These are phyloP conservation scores for Penicillium sp. DNA, from an alignment of 2,329 filamentous ascomycete genomes.

Conservation along the genomic window DNA sequence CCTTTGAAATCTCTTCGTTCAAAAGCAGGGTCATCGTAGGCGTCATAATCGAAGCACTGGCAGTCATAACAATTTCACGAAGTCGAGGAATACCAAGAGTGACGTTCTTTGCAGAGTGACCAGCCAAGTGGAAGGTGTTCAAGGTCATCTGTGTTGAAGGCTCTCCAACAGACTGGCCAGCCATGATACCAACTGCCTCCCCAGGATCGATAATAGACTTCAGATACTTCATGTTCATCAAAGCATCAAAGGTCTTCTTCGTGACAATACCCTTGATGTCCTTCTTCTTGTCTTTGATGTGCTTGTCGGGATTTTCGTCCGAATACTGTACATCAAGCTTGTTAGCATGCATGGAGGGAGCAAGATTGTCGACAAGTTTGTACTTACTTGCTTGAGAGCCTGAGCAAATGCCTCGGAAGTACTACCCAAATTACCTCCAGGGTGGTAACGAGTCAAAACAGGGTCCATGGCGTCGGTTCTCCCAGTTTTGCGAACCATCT, in stretches of 20 bases:
- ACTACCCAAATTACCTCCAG: conserved; percentile 71
- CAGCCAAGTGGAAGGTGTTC: conserved; percentile 99
- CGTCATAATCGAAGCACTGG: conserved; percentile 79
- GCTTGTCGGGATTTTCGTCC: conserved; percentile 63
- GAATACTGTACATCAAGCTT: conserved; percentile 53
- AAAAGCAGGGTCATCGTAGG: conserved; percentile 69
- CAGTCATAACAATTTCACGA: conserved; percentile 97
- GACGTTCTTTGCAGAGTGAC: conserved; percentile 97
- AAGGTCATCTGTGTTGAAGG: conserved; percentile 98
- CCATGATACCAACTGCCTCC: conserved; percentile 93
- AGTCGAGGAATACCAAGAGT: conserved; percentile 96
- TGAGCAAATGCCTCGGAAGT: conserved; percentile 82
- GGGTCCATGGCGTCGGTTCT: conserved; percentile 67
- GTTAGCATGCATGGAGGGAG: conserved; percentile 13
- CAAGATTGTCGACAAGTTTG: neutral
- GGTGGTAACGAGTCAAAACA: conserved; percentile 64
- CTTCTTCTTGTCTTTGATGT: conserved; percentile 57
- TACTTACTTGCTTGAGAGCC: conserved; percentile 56
- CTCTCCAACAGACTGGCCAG: conserved; percentile 92
- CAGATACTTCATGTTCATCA: conserved; percentile 89
- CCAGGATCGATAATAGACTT: conserved; percentile 88
- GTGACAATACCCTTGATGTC: conserved; percentile 37
- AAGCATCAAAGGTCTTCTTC: conserved; percentile 71
- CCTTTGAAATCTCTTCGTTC: conserved; percentile 62
- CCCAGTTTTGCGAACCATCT: conserved; percentile 69